A percentile compares a stretch with the other conserved stretches of the same genome.
phyloP scores from a whole-genome alignment of 2,329 filamentous ascomycete genomes.

The Hypoxylon sp. region DNA sequence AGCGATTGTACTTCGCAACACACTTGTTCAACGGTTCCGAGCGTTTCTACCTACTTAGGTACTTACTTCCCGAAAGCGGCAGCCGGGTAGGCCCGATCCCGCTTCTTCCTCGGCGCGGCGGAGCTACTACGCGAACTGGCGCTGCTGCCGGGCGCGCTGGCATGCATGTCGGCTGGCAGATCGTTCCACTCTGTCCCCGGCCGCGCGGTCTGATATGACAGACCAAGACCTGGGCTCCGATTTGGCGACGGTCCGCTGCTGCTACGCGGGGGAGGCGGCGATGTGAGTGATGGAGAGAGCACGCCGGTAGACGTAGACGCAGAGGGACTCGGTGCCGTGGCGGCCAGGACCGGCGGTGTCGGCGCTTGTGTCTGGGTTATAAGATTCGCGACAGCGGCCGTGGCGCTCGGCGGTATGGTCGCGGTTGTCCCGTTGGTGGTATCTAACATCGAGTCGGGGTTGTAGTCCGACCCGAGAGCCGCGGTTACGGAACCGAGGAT shows the following conservation, averaged over 20 bases:
- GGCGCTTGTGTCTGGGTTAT: conserved; percentile 10
- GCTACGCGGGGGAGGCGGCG: conserved; percentile 19
- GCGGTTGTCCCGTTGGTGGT: no score
- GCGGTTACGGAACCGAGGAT: conserved; percentile 38
- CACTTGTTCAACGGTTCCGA: no score
- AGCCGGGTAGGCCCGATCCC: conserved; percentile 67
- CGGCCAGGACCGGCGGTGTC: conserved; percentile 2
- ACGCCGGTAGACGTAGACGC: conserved; percentile 14
- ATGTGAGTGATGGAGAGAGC: conserved; percentile 3
- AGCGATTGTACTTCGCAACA: no score
- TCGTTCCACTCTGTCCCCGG: conserved; percentile 73
- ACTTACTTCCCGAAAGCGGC: conserved; percentile 64
- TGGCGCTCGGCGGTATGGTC: conserved; percentile 36
- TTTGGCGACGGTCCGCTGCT: conserved; percentile 28
- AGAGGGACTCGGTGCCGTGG: background rate
- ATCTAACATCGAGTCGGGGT: no score
- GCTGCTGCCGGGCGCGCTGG: conserved; percentile 49
- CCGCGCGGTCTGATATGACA: conserved; percentile 67
- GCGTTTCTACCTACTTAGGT: no score
- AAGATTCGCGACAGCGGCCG: conserved; percentile 45
- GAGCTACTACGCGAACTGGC: conserved; percentile 67
- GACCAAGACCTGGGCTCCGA: conserved; percentile 43
- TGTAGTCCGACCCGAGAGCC: conserved; percentile 22
- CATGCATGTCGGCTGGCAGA: conserved; percentile 65
- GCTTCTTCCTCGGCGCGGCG: conserved; percentile 61